phyloP scores from a whole-genome alignment of 2,329 filamentous ascomycete species.

The Coccinonectria pachysandricola region DNA sequence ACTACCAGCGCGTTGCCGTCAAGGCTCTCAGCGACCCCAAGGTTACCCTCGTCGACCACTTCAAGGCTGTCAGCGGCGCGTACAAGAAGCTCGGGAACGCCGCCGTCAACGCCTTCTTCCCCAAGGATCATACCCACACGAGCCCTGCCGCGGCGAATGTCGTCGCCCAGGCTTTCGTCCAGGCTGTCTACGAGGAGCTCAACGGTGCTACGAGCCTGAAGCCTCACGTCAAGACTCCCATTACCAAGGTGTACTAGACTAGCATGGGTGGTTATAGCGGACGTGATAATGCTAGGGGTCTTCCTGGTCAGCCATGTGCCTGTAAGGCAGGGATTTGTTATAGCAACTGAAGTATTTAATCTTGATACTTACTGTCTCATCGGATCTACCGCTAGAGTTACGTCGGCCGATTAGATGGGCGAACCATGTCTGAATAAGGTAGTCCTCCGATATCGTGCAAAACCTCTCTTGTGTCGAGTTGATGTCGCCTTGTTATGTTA shows the following conservation, averaged over 20 bases:
- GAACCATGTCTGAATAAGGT: too few relatives aligned
- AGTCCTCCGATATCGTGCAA: too few relatives aligned
- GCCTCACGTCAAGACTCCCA: slow-evolving; percentile 16
- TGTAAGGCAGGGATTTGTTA: too few relatives aligned
- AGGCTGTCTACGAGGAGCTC: slow-evolving; percentile 20
- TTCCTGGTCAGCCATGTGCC: too few relatives aligned
- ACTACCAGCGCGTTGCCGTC: slow-evolving; percentile 36
- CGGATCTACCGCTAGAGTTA: too few relatives aligned
- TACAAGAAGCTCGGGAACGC: slow-evolving; percentile 39
- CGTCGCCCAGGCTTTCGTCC: slow-evolving; percentile 43
- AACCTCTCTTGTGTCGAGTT: too few relatives aligned
- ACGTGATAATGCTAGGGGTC: too few relatives aligned
- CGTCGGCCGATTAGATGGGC: too few relatives aligned
- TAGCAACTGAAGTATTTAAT: too few relatives aligned
- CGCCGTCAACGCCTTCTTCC: slow-evolving; percentile 43
- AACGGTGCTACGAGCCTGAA: slow-evolving; percentile 19
- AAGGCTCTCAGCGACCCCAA: slow-evolving; percentile 26
- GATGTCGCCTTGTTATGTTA: too few relatives aligned
- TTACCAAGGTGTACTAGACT: slow-evolving; percentile 15
- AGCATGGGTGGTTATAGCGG: too few relatives aligned
- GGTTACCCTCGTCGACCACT: slow-evolving; percentile 49
- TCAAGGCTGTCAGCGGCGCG: slow-evolving; percentile 44
- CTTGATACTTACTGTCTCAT: too few relatives aligned
- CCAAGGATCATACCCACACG: slow-evolving; percentile 54
- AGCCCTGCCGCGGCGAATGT: slow-evolving; percentile 43